phyloP scores from a whole-genome alignment of 257 asterid genomes.

The Gynochthodes officinalis region DNA sequence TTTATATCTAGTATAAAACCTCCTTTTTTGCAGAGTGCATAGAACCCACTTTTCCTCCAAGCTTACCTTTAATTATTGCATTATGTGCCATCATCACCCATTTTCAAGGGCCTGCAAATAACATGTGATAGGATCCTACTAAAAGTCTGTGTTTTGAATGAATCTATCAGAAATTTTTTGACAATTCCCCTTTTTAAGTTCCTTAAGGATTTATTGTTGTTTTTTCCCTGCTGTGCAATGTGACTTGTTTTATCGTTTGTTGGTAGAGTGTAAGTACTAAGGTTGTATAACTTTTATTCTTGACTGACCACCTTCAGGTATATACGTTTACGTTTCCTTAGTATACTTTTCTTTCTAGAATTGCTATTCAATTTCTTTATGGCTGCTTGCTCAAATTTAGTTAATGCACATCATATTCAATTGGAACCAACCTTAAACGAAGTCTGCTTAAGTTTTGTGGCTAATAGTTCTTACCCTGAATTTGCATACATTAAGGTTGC shows the following conservation, averaged over 20 bases:
- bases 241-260: not conserved
- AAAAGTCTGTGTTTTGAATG: not conserved
- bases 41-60: not conserved
- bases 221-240: not conserved
- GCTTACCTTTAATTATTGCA: not conserved
- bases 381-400: not conserved
- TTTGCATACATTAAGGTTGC: not conserved
- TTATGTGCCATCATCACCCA: not conserved
- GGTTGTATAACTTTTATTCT: not conserved
- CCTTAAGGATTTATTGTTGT: not conserved
- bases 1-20: not conserved
- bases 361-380: not conserved
- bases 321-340: not conserved
- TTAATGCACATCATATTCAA: not conserved
- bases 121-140: conserved; percentile 7
- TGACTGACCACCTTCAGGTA: not conserved
- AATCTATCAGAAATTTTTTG: not conserved
- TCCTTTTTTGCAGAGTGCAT: not conserved
- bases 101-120: not conserved
- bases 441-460: not conserved
- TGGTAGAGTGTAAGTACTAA: not conserved
- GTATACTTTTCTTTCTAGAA: not conserved
- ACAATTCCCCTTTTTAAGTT: not conserved
- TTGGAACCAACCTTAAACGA: not conserved
- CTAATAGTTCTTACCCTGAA: not conserved